Evolutionary conservation across 768 basidiomycete genomes (phyloP), one percentile per base, ranked within the genome.

Genomic region (Leccinellum rugosiceps): DNA sequence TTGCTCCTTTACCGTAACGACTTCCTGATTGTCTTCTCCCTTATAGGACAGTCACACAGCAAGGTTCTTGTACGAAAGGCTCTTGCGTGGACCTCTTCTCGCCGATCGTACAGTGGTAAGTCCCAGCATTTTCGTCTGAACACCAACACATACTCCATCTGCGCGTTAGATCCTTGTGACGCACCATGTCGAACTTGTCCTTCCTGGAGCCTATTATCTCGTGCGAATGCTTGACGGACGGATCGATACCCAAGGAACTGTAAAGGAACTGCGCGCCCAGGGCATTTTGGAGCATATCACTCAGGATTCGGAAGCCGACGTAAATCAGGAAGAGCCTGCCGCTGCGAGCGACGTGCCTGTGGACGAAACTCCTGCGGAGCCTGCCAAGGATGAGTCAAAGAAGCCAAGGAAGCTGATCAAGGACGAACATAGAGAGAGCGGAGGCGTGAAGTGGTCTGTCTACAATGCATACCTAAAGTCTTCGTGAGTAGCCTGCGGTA

Each of bases 151-250:
- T 49, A 9, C 9, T 41, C 58, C 32, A 61, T 50, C 21, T 28
- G 3, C 28, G 1, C 11, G 10, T 3, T 57, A 85, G 85, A 74
- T 87, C 41, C 76, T 88, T 4, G 90, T 94, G 34, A 91, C 90
- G 0, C 92, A 94, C 59, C 91, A 93, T 65, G 85, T 93, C 26
- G 88, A 92, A 50, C 80, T 94, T 1, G 85, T 93, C 17, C 80
- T 92, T 7, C 86, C 90, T 0, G 85, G 83, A 0, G 82, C 88
- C 0, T 66, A 85, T 63, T 91, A 91, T 63, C 73, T 93, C 3
- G 79, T 92, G 7, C 83, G 89, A 26, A 86, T 93, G 81, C 77
- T 90, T 2, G 90, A 92, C 65, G 92, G 91, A 3, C 83, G 90
- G 14, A 84, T 92, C 51, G 90, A 92, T 64, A 80, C 81, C 1